phyloP scores from a whole-genome alignment of 345 rosid genomes.

The Gossypium anomalum region DNA sequence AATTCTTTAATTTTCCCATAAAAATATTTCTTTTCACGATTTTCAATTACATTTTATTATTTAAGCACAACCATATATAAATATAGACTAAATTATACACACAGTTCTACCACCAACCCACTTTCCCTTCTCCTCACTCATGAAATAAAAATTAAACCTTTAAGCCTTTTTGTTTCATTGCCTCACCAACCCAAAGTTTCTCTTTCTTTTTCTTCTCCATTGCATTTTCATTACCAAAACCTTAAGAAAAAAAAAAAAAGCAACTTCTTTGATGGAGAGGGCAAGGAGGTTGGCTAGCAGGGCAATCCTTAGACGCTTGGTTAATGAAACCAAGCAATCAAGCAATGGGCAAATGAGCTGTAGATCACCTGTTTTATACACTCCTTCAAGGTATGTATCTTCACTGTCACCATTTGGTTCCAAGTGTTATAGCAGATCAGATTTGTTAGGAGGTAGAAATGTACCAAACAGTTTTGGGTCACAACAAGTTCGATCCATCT shows the following conservation, averaged over 20 bases:
- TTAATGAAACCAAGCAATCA: slow-evolving; percentile 48
- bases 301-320: slow-evolving; percentile 67
- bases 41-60: not conserved
- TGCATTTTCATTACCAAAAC: slow-evolving; percentile 2
- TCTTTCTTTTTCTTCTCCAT: not conserved
- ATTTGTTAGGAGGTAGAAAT: slow-evolving; percentile 22
- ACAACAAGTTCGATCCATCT: slow-evolving; percentile 53
- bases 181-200: slow-evolving; percentile 18
- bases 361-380: slow-evolving; percentile 35
- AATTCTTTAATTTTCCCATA: not conserved
- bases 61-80: not conserved
- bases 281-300: slow-evolving; percentile 84
- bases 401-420: slow-evolving; percentile 58
- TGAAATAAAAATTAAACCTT: slow-evolving; percentile 23
- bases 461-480: slow-evolving; percentile 32
- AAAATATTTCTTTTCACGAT: not conserved
- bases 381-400: slow-evolving; percentile 70
- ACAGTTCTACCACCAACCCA: slow-evolving; percentile 26
- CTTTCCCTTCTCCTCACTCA: slow-evolving; percentile 15
- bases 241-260: not conserved
- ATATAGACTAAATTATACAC: slow-evolving; percentile 12
- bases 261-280: slow-evolving; percentile 57
- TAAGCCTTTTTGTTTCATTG: not conserved
- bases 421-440: slow-evolving; percentile 24
- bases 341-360: slow-evolving; percentile 33